Conservation (phyloP, 441 rosid genomes). For the Populus tomentosa region DNA sequence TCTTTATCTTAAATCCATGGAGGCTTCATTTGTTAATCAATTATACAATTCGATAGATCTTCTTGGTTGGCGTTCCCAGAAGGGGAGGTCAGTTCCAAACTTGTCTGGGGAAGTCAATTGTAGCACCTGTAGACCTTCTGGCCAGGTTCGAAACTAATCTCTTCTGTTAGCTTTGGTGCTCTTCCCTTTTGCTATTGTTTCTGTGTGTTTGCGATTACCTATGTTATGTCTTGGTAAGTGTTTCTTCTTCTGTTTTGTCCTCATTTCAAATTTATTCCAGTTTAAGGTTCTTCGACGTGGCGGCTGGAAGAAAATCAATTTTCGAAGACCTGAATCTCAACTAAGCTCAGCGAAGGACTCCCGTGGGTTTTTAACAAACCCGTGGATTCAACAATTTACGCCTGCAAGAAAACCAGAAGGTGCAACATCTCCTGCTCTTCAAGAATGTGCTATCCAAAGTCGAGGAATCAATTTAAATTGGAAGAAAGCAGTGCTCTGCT, state of each 20-base stretch:
- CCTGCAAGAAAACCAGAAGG: slow-evolving; percentile 23
- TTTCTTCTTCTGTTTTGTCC: neutral
- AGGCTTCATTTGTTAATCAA: slow-evolving; percentile 72
- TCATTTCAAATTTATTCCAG: slow-evolving; percentile 33
- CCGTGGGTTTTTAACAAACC: slow-evolving; percentile 27
- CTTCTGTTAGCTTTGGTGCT: neutral
- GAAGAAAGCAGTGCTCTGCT: slow-evolving; percentile 21
- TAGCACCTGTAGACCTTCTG: slow-evolving; percentile 23
- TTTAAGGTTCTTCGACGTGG: slow-evolving; percentile 42
- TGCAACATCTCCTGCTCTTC: slow-evolving; percentile 28
- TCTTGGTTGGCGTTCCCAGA: slow-evolving; percentile 22
- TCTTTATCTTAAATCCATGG: slow-evolving; percentile 58
- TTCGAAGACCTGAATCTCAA: slow-evolving; percentile 30
- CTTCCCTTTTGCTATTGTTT: neutral
- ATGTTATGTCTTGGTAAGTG: neutral
- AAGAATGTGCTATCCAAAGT: slow-evolving; percentile 23
- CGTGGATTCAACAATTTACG: slow-evolving; percentile 52
- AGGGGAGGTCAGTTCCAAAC: slow-evolving; percentile 21
- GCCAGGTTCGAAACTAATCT: slow-evolving; percentile 39
- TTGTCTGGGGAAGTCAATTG: slow-evolving; percentile 21
- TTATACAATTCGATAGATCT: slow-evolving; percentile 40
- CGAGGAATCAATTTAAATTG: slow-evolving; percentile 18
- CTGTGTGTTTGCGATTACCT: neutral
- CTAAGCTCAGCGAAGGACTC: slow-evolving; percentile 17
- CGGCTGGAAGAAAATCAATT: slow-evolving; percentile 46